These are phyloP conservation scores for Nakazawaea holstii DNA, from an alignment of 805 yeast genomes.

Conservation along the genomic window DNA sequence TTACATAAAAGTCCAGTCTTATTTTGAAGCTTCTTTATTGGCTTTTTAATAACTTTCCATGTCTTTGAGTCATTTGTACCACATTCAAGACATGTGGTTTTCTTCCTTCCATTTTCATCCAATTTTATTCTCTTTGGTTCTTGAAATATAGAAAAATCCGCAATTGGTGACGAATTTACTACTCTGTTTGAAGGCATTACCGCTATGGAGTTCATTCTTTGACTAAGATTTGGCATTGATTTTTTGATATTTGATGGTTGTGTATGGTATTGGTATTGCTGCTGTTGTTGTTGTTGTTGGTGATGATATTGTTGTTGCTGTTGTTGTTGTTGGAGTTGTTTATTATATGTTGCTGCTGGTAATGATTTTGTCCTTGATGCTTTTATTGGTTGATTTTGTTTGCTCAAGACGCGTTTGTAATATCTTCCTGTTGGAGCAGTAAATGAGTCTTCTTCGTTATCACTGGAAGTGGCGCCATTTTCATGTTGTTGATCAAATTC, in stretches of 20 bases:
- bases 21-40: slow-evolving; percentile 1
- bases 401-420: neutral
- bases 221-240: neutral
- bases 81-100: slow-evolving; percentile 9
- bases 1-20: slow-evolving; percentile 10
- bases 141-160: neutral
- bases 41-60: slow-evolving; percentile 10
- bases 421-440: slow-evolving; percentile 7
- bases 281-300: neutral
- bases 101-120: slow-evolving; percentile 2
- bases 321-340: neutral
- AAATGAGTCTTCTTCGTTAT: slow-evolving; percentile 6
- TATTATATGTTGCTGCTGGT: slow-evolving; percentile 1
- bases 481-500: slow-evolving; percentile 1
- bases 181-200: neutral
- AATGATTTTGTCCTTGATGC: slow-evolving; percentile 10
- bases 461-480: slow-evolving; percentile 8
- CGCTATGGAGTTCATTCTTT: slow-evolving; percentile 5
- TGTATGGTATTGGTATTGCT: neutral
- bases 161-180: slow-evolving; percentile 4
- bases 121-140: slow-evolving; percentile 7
- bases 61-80: slow-evolving; percentile 9
- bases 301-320: neutral
- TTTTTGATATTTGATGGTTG: neutral
- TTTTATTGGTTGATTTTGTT: neutral